Conservation (phyloP, 2,329 filamentous ascomycete species). For the Rutstroemia sydowiana region DNA sequence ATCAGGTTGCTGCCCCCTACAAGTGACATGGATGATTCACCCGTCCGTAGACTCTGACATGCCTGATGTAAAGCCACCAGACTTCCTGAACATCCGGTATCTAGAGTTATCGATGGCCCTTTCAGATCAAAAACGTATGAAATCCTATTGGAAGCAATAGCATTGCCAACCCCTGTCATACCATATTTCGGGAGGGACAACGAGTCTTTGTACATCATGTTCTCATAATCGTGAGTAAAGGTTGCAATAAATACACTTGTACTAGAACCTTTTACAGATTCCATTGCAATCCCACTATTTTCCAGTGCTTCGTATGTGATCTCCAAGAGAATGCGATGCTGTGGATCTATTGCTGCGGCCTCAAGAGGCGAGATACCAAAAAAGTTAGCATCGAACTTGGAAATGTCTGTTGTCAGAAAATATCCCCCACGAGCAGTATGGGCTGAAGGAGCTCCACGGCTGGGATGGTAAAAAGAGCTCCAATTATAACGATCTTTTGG, state of each 20-base stretch:
- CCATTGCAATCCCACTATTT: not conserved
- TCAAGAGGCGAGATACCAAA: not conserved
- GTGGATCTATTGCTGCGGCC: slow-evolving; percentile 7
- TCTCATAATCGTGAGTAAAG: slow-evolving; percentile 10
- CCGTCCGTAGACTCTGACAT: slow-evolving; percentile 34
- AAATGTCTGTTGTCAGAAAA: not conserved
- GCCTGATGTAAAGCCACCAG: slow-evolving; percentile 37
- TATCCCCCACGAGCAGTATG: not conserved
- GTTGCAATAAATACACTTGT: slow-evolving; percentile 9
- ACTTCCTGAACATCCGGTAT: slow-evolving; percentile 40
- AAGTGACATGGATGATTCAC: slow-evolving; percentile 30
- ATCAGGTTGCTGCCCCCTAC: slow-evolving; percentile 19
- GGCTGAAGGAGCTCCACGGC: not conserved
- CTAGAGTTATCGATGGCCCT: slow-evolving; percentile 36
- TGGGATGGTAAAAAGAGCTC: not conserved
- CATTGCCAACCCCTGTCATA: slow-evolving; percentile 26
- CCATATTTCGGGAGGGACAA: not conserved
- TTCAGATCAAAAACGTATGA: slow-evolving; percentile 35
- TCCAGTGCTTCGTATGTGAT: slow-evolving; percentile 5
- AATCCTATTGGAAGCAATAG: slow-evolving; percentile 34
- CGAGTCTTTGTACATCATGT: slow-evolving; percentile 18
- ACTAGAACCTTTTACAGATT: slow-evolving; percentile 1
- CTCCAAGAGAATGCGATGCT: slow-evolving; percentile 4
- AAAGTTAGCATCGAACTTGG: slow-evolving; percentile 1
- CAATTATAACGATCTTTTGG: slow-evolving; percentile 53